Percentiles rank a stretch among this genome's conserved stretches.
Evolutionary conservation across 1,284 basidiomycete genomes (phyloP).

Genomic region (Vanrija humicola): DNA sequence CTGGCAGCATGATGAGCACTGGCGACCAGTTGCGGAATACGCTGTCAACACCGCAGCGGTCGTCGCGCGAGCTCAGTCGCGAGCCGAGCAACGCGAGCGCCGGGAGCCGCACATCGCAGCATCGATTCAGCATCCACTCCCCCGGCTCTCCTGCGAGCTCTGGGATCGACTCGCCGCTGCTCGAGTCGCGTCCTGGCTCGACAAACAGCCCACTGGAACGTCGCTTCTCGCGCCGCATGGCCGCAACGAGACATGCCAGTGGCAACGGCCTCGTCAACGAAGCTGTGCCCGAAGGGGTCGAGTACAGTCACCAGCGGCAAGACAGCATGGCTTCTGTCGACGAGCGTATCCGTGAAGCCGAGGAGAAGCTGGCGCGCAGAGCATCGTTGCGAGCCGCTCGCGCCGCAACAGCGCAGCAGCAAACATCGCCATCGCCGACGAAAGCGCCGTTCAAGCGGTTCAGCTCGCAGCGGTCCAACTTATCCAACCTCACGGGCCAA

Average conservation of each 20-base stretch:
- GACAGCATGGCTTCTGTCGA: conserved; percentile 17
- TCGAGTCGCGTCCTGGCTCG: not conserved
- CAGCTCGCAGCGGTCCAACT: too few species aligned
- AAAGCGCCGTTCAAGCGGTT: too few species aligned
- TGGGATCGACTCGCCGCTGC: not conserved
- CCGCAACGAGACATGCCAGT: conserved; percentile 4
- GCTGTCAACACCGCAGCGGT: not conserved
- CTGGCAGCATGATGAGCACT: not conserved
- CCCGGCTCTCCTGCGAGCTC: not conserved
- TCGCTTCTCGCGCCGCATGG: conserved; percentile 11
- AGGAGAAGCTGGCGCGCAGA: conserved; percentile 25
- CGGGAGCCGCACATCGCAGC: not conserved
- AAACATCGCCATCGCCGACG: too few species aligned
- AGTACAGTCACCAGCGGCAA: not conserved
- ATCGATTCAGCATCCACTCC: conserved; percentile 1
- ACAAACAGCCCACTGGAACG: conserved; percentile 10
- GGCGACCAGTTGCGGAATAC: not conserved
- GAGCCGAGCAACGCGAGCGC: not conserved
- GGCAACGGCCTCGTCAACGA: not conserved
- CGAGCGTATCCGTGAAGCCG: conserved; percentile 34
- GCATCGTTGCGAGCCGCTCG: not conserved
- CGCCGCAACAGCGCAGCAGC: too few species aligned
- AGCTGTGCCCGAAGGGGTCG: not conserved
- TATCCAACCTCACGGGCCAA: too few species aligned
- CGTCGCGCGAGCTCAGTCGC: conserved; percentile 6